A percentile compares a stretch with the other conserved stretches of the same genome.
These are phyloP conservation scores for Entomortierella parvispora DNA, from an alignment of 192 early-diverging fungal species.

Conservation along the genomic window DNA sequence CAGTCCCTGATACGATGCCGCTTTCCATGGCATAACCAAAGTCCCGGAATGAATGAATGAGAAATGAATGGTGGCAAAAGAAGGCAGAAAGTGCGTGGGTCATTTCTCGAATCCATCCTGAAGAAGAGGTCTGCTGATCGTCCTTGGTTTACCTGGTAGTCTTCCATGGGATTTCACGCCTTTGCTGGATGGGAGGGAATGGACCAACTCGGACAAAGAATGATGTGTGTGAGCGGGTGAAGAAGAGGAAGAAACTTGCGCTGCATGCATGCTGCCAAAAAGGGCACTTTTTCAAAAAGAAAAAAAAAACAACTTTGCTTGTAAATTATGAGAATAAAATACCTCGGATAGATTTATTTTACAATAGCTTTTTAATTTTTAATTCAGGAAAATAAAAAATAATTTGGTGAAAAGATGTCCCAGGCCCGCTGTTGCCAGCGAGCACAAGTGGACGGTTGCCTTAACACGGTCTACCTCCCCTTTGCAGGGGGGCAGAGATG, in stretches of 20 bases:
- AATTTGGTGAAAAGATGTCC: constrained; percentile 1
- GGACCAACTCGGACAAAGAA: neutral
- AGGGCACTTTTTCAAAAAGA: too few species aligned
- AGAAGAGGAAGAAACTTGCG: neutral
- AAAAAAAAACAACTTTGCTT: too few species aligned
- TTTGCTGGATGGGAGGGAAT: neutral
- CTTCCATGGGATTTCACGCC: constrained; percentile 47
- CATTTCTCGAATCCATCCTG: neutral
- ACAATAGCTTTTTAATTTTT: too few species aligned
- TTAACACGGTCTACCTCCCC: neutral
- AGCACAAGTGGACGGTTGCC: neutral
- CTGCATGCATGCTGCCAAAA: too few species aligned
- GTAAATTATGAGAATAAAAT: too few species aligned
- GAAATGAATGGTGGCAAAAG: too few species aligned
- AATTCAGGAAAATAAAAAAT: neutral
- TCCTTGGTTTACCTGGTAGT: constrained; percentile 27
- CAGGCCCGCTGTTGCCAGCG: neutral
- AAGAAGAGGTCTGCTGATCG: neutral
- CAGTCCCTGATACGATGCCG: too few species aligned
- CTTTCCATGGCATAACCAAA: too few species aligned
- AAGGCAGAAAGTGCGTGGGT: neutral
- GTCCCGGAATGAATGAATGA: too few species aligned
- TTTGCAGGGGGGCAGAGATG: neutral
- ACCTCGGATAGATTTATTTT: too few species aligned
- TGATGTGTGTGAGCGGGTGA: constrained; percentile 2